Evolutionary conservation across 129 eudicot genomes (phyloP).

Genomic region (Sambucus nigra): DNA sequence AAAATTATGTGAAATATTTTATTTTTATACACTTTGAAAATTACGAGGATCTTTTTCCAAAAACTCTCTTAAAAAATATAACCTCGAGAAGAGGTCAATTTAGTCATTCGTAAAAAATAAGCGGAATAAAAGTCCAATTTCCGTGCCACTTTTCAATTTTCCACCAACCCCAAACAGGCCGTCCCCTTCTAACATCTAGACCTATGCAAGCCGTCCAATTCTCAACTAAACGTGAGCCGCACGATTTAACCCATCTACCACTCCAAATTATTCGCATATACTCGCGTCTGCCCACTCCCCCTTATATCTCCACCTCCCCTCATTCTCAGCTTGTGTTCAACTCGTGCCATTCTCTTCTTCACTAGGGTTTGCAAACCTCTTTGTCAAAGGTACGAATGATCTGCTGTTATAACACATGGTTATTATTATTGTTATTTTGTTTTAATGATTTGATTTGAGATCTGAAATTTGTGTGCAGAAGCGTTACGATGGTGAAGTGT

Average conservation of each 20-base stretch:
- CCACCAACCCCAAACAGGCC: too few relatives aligned
- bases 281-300: constrained; percentile 20
- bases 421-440: too few relatives aligned
- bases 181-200: background rate
- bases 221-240: background rate
- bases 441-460: background rate
- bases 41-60: too few relatives aligned
- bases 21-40: too few relatives aligned
- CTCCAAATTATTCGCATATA: too few relatives aligned
- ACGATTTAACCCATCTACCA: constrained; percentile 13
- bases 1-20: too few relatives aligned
- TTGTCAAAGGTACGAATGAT: background rate
- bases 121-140: background rate
- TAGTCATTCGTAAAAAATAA: background rate
- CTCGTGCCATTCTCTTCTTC: constrained; percentile 14
- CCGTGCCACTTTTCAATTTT: too few relatives aligned
- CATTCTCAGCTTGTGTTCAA: constrained; percentile 14
- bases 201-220: constrained; percentile 8
- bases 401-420: too few relatives aligned
- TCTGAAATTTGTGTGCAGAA: constrained; percentile 1
- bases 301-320: background rate
- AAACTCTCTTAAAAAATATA: too few relatives aligned
- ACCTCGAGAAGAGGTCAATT: background rate
- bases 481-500: constrained; percentile 47
- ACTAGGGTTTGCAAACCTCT: background rate